Base-by-base conservation (phyloP, 441 rosid genomes). In the Populus hybrid region DNA sequence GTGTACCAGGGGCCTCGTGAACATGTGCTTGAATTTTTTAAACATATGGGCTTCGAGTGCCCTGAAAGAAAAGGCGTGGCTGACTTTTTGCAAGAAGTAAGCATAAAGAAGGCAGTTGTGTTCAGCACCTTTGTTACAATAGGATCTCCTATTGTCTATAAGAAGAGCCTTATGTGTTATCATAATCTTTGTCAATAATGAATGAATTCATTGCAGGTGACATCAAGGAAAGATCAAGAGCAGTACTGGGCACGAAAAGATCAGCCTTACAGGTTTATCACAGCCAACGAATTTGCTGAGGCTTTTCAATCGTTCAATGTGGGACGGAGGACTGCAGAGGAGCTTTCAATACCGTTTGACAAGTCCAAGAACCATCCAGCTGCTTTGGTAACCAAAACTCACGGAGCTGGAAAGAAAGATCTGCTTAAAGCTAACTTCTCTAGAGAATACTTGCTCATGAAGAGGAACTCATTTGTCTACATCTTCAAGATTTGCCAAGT, bases 391-490 rank as follows among this genome's bases (percentile, higher is more conserved):
- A 89, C 89, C n/a, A 65, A 77, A 78, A 88, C 78, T 75, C 92
- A 85, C 72, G 99, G 99, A 21, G 88, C 87, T 80, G 85, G 88
- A 36, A 74, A 75, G 79, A 84, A 78, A 81, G 94, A 92, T 67
- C 77, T 95, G 77, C 14, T 92, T 76, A 92, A 87, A 80, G 90
- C 98, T 76, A 83, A 86, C 85, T 67, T 88, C 50, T 76, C 95
- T 4, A 89, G 99, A 83, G 99, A 95, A 69, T 78, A 77, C 77
- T 76, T 94, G 83, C 93, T 94, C 71, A 91, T 94, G 94, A 91
- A 89, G 86, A 89, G 99, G 84, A 94, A 94, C 86, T 92, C 97
- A 0, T 92, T 94, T 36, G 91, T 95, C 71, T 91, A 92, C 84
- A 78, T 88, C 76, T 94, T 95, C 93, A 94, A 92, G 83, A 80